Evolutionary conservation across 768 basidiomycete genomes (phyloP).

Genomic region (Kwoniella dendrophila): DNA sequence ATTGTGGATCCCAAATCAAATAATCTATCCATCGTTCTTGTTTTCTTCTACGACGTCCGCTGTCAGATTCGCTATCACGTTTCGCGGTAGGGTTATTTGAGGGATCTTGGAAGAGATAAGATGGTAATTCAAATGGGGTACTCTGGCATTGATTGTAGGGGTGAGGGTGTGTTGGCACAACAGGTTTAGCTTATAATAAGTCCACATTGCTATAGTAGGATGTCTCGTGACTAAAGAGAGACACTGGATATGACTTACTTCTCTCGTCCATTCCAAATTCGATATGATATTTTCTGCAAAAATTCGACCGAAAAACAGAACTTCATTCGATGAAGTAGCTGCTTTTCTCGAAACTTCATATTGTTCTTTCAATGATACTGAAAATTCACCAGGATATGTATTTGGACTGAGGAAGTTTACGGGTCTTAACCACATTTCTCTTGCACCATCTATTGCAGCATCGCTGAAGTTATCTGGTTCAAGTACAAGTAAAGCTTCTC

Average conservation of each 20-base stretch:
- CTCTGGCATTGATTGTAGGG: no score
- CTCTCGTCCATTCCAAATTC: constrained; percentile 17
- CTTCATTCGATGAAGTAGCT: constrained; percentile 2
- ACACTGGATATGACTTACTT: constrained; percentile 11
- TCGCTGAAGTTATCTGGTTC: no score
- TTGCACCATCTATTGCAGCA: background rate
- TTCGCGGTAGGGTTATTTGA: background rate
- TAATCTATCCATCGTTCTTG: constrained; percentile 14
- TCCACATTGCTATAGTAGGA: no score
- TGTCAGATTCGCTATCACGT: background rate
- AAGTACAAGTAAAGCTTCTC: background rate
- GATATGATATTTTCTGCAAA: constrained; percentile 16
- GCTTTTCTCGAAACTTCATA: constrained; percentile 11
- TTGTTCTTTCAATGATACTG: constrained; percentile 13
- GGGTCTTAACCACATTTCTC: constrained; percentile 15
- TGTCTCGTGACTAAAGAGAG: background rate
- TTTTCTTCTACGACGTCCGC: background rate
- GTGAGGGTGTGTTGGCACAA: no score
- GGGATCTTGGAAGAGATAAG: constrained; percentile 1
- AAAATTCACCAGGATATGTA: constrained; percentile 9
- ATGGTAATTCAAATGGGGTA: constrained; percentile 10
- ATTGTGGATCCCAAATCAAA: constrained; percentile 12
- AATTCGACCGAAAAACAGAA: constrained; percentile 22
- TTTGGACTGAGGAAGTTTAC: background rate
- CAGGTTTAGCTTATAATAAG: no score